Percentiles rank a stretch among this genome's conserved stretches.
phyloP scores from a whole-genome alignment of 805 yeast species.

The Candida broadrunensis region DNA sequence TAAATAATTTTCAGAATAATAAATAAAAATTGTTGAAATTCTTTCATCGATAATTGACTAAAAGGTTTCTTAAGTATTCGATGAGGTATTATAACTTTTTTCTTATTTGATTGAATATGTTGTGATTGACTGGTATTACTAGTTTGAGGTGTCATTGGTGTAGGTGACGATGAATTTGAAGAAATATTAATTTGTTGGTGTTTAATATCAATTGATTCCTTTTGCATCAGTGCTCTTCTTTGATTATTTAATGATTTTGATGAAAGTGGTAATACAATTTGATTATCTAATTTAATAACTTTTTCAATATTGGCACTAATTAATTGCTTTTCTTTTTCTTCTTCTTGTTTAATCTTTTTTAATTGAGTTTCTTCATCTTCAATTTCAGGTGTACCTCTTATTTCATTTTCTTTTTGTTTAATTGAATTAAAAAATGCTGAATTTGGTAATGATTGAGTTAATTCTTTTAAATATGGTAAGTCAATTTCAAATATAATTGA shows the following conservation, averaged over 20 bases:
- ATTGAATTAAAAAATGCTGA: slow-evolving; percentile 24
- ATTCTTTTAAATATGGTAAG: slow-evolving; percentile 25
- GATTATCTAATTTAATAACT: slow-evolving; percentile 29
- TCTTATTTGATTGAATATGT: slow-evolving; percentile 9
- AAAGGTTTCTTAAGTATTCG: slow-evolving; percentile 40
- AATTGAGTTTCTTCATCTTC: slow-evolving; percentile 6
- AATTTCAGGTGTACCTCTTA: slow-evolving; percentile 17
- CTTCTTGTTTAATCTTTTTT: slow-evolving; percentile 1
- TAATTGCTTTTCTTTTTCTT: slow-evolving; percentile 2
- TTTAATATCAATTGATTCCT: slow-evolving; percentile 1
- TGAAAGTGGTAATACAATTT: slow-evolving; percentile 23
- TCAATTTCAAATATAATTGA: slow-evolving; percentile 15
- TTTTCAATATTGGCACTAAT: slow-evolving; percentile 13
- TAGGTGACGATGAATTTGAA: background rate
- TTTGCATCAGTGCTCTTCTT: slow-evolving; percentile 13
- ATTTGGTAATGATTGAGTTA: slow-evolving; percentile 18
- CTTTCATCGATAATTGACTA: slow-evolving; percentile 31
- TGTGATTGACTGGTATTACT: background rate
- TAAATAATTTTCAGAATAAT: slow-evolving; percentile 34
- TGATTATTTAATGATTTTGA: slow-evolving; percentile 27
- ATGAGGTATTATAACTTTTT: slow-evolving; percentile 37
- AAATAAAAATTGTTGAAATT: slow-evolving; percentile 33
- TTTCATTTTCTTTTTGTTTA: slow-evolving; percentile 28
- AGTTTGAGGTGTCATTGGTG: background rate
- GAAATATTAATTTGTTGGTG: background rate